These are phyloP conservation scores for Terana coerulea DNA, from an alignment of 768 basidiomycete genomes.

Conservation along the genomic window DNA sequence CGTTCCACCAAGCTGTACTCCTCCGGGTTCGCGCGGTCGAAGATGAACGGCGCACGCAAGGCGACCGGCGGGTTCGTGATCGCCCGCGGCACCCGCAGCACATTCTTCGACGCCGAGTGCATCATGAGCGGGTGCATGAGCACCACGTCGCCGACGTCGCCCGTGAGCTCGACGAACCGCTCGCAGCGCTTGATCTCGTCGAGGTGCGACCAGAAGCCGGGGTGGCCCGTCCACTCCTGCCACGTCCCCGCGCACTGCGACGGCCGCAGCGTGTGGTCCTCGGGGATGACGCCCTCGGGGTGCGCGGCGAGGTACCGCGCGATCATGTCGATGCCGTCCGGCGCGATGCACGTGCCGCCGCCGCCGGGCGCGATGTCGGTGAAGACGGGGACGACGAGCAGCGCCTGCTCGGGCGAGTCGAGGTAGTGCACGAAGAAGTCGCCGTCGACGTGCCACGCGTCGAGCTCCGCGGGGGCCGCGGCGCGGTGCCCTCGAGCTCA, in stretches of 20 bases:
- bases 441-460: slow-evolving; percentile 35
- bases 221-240: too few relatives aligned
- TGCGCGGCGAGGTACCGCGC: slow-evolving; percentile 48
- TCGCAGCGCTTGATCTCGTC: slow-evolving; percentile 35
- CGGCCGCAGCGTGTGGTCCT: slow-evolving; percentile 42
- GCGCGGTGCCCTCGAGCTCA: slow-evolving; percentile 4
- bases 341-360: slow-evolving; percentile 35
- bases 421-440: slow-evolving; percentile 34
- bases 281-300: slow-evolving; percentile 49
- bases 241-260: slow-evolving; percentile 36
- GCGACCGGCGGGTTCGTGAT: slow-evolving; percentile 37
- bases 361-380: slow-evolving; percentile 30
- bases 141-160: slow-evolving; percentile 34
- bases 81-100: slow-evolving; percentile 30
- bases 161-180: slow-evolving; percentile 30
- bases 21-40: slow-evolving; percentile 24
- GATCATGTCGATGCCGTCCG: slow-evolving; percentile 35
- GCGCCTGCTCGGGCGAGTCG: slow-evolving; percentile 36
- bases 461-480: slow-evolving; percentile 24
- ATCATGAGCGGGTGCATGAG: slow-evolving; percentile 36
- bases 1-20: slow-evolving; percentile 33
- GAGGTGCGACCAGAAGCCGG: slow-evolving; percentile 37
- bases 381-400: slow-evolving; percentile 34
- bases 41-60: slow-evolving; percentile 31
- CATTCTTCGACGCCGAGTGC: slow-evolving; percentile 35